A percentile compares a stretch with the other conserved stretches of the same genome.
Evolutionary conservation across 2,329 filamentous ascomycete species (phyloP).

Genomic region (Fusarium nelsonii): DNA sequence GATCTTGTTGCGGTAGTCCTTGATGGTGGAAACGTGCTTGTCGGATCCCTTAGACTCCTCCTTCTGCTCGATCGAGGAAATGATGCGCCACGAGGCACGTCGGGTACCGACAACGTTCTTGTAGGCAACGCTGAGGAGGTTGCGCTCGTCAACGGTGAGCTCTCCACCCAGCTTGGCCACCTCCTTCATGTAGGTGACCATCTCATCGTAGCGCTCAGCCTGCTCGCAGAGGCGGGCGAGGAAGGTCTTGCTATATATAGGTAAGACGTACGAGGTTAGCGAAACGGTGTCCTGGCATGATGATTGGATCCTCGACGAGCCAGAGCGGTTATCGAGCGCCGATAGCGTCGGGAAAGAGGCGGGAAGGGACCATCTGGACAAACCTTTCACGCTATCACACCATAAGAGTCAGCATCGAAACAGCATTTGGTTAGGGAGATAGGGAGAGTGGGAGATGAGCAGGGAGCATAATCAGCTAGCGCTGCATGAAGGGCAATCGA

Average conservation of each 20-base stretch:
- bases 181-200: constrained; percentile 99
- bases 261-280: constrained; percentile 48
- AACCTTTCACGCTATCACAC: constrained; percentile 76
- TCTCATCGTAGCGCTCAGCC: constrained; percentile 99
- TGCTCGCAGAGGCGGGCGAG: constrained; percentile 99
- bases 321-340: constrained; percentile 31
- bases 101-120: constrained; percentile 99
- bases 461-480: constrained; percentile 2
- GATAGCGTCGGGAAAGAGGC: constrained; percentile 28
- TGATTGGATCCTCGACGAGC: constrained; percentile 34
- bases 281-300: constrained; percentile 40
- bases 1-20: constrained; percentile 98
- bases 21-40: constrained; percentile 93
- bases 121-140: constrained; percentile 98
- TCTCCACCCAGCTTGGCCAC: constrained; percentile 88
- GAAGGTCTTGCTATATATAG: constrained; percentile 89
- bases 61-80: constrained; percentile 99
- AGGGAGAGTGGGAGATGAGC: constrained; percentile 22
- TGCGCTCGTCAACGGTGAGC: constrained; percentile 96
- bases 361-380: constrained; percentile 48
- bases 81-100: constrained; percentile 99
- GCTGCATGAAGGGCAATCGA: not conserved
- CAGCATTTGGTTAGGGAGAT: constrained; percentile 25
- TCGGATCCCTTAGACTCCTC: constrained; percentile 98
- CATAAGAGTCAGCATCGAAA: constrained; percentile 53